Percentiles rank a stretch among this genome's conserved stretches.
phyloP scores from a whole-genome alignment of 805 yeast genomes.

The Pachysolen tannophilus region DNA sequence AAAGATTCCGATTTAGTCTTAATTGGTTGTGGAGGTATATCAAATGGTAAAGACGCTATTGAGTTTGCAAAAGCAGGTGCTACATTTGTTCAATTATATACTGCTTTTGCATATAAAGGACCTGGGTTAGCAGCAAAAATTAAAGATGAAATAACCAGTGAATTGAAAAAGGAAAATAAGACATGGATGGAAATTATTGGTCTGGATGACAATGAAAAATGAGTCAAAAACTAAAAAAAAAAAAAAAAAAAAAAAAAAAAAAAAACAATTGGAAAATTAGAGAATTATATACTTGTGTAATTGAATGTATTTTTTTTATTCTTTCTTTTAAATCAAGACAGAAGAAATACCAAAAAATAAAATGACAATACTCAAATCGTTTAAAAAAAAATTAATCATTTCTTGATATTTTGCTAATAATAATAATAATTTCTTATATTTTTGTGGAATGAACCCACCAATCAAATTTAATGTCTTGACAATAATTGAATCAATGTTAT shows the following conservation, averaged over 20 bases:
- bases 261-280: background rate
- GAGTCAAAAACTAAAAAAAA: background rate
- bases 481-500: conserved; percentile 8
- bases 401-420: conserved; percentile 19
- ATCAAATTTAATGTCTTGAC: conserved; percentile 14
- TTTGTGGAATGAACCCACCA: conserved; percentile 17
- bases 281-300: background rate
- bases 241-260: too few relatives aligned
- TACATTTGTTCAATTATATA: conserved; percentile 76
- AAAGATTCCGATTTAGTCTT: conserved; percentile 68
- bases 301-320: too few relatives aligned
- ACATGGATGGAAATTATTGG: conserved; percentile 82
- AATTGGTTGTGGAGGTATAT: conserved; percentile 93
- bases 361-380: conserved; percentile 20
- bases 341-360: conserved; percentile 17
- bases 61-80: conserved; percentile 95
- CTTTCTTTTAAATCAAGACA: conserved; percentile 7
- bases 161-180: conserved; percentile 64
- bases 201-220: conserved; percentile 34
- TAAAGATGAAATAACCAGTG: conserved; percentile 48
- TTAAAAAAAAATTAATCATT: conserved; percentile 14
- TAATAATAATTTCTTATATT: conserved; percentile 10
- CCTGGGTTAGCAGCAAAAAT: conserved; percentile 70
- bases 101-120: conserved; percentile 88
- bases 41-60: conserved; percentile 79